phyloP scores from a whole-genome alignment of 345 rosid species.

The Pugionium cornutum region DNA sequence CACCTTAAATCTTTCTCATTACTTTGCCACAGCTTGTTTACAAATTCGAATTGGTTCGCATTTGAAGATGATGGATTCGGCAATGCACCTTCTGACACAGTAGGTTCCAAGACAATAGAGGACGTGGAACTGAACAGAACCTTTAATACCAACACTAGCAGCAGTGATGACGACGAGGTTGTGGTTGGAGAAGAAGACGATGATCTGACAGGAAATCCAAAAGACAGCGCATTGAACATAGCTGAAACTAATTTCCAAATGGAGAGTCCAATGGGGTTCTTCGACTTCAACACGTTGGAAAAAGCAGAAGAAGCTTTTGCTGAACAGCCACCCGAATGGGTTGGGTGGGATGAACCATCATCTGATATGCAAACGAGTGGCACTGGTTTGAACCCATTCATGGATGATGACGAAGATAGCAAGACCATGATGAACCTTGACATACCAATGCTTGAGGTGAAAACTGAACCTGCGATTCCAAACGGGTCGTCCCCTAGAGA shows the following conservation, averaged over 20 bases:
- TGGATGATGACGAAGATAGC: constrained; percentile 48
- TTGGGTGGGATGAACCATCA: constrained; percentile 72
- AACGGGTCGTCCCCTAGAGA: constrained; percentile 46
- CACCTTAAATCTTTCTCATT: not conserved
- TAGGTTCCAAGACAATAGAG: constrained; percentile 62
- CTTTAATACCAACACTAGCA: constrained; percentile 37
- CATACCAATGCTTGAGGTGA: constrained; percentile 38
- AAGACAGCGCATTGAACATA: constrained; percentile 28
- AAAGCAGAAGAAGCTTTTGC: constrained; percentile 59
- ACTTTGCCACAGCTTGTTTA: constrained; percentile 65
- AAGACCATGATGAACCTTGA: constrained; percentile 42
- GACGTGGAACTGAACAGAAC: constrained; percentile 66
- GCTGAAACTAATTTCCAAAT: constrained; percentile 33
- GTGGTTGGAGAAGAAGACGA: constrained; percentile 89
- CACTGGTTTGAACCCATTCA: constrained; percentile 74
- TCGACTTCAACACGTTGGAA: constrained; percentile 48
- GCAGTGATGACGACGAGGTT: constrained; percentile 86
- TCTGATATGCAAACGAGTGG: constrained; percentile 60
- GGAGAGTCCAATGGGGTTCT: constrained; percentile 39
- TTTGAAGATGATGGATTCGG: constrained; percentile 79
- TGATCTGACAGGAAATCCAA: constrained; percentile 59
- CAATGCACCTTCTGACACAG: constrained; percentile 53
- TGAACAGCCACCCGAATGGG: constrained; percentile 81
- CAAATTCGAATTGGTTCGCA: constrained; percentile 97
- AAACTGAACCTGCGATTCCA: constrained; percentile 46